These are phyloP conservation scores for Botrytis elliptica DNA, from an alignment of 2,329 filamentous ascomycete genomes.

Conservation along the genomic window DNA sequence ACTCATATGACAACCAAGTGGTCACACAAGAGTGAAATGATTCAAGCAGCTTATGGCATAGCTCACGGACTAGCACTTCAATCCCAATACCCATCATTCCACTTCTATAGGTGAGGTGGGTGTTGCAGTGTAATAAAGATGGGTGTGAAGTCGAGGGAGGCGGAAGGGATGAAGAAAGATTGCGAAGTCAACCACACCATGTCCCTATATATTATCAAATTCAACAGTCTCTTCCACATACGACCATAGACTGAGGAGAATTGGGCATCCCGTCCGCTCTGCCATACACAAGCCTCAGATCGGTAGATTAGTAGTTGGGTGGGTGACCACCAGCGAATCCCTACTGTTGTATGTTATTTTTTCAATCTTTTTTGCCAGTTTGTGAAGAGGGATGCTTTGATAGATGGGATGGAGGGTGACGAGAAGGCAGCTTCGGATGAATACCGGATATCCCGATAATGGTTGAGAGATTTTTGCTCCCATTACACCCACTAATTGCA, in stretches of 20 bases:
- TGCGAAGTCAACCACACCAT: background rate
- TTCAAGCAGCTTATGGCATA: background rate
- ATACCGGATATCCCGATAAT: background rate
- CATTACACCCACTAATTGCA: background rate
- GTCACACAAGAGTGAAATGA: background rate
- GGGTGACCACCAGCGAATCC: conserved; percentile 13
- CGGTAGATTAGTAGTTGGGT: conserved; percentile 15
- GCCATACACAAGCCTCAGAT: conserved; percentile 14
- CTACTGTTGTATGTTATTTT: conserved; percentile 1
- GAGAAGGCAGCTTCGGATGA: background rate
- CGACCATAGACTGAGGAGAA: conserved; percentile 11
- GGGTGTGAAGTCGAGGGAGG: background rate
- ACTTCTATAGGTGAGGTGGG: background rate
- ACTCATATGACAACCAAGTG: background rate
- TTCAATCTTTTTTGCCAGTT: background rate
- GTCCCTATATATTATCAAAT: background rate
- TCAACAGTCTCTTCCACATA: rapidly evolving
- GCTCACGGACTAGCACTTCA: too few relatives aligned
- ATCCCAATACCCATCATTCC: background rate
- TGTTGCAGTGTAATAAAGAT: background rate
- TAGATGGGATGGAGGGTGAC: background rate
- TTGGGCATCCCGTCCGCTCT: conserved; percentile 15
- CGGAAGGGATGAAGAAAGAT: too few relatives aligned
- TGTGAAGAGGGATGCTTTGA: background rate
- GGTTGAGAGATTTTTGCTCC: background rate